Conservation (phyloP, 352 stramenopile genomes). For the Globisporangium orthogonon region DNA sequence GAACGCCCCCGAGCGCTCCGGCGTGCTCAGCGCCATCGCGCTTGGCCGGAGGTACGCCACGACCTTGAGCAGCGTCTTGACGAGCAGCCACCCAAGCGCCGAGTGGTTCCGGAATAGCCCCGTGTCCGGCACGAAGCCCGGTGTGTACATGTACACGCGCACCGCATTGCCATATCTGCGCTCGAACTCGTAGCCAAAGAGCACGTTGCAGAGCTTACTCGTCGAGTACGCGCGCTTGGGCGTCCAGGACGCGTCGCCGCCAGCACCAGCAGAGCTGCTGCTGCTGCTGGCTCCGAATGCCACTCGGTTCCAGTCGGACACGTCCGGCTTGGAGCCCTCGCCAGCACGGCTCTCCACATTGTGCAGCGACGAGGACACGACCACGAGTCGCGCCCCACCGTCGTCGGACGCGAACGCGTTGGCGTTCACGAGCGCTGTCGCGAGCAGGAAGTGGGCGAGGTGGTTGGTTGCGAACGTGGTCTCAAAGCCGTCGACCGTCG, state of each 20-base stretch:
- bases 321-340: slow-evolving; percentile 11
- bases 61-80: slow-evolving; percentile 24
- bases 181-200: slow-evolving; percentile 35
- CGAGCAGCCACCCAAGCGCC: slow-evolving; percentile 15
- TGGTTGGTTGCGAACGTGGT: slow-evolving; percentile 38
- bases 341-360: slow-evolving; percentile 8
- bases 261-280: too few species aligned
- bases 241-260: slow-evolving; percentile 3
- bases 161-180: slow-evolving; percentile 18
- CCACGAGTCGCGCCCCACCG: slow-evolving; percentile 19
- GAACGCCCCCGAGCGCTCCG: slow-evolving; percentile 23
- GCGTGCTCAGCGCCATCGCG: slow-evolving; percentile 19
- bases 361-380: slow-evolving; percentile 29
- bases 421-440: slow-evolving; percentile 18
- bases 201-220: slow-evolving; percentile 37
- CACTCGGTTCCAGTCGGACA: slow-evolving; percentile 27
- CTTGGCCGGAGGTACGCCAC: slow-evolving; percentile 15
- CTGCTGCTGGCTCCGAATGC: slow-evolving; percentile 14
- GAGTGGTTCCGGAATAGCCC: slow-evolving; percentile 32
- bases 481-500: slow-evolving; percentile 25
- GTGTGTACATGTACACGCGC: slow-evolving; percentile 29
- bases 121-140: slow-evolving; percentile 29
- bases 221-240: slow-evolving; percentile 22
- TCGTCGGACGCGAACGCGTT: slow-evolving; percentile 14
- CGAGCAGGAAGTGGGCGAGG: slow-evolving; percentile 32